Base-by-base conservation (phyloP, 2,329 filamentous ascomycete species). In the Mariannaea sp. region DNA sequence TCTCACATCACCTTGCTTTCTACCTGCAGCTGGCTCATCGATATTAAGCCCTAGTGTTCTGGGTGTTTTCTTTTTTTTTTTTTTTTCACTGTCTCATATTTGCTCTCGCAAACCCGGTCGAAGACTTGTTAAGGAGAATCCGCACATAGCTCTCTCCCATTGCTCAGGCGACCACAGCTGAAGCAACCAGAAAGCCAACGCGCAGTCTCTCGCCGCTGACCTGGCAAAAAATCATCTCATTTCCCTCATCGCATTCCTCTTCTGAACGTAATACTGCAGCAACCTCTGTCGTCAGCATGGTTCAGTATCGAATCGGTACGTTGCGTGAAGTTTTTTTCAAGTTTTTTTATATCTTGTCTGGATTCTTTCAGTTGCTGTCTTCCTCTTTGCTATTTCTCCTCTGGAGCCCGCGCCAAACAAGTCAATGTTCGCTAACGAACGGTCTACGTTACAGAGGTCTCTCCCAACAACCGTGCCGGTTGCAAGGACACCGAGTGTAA, bases 401-500 rank as follows among this genome's bases (percentile, higher is more conserved):
- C 29, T 33, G 26, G 47, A 29, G 9, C 8, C 26, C 44, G 39
- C 49, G 53, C 30, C 49, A 49, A 30, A 32, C 36, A 29, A 45
- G 46, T 22, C 38, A 40, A 53, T 40, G 53, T 32, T 60, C 46
- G 26, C 55, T 62, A 35, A 62, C 5, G 7, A n/a, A 13, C 29
- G 49, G 26, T 26, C 41, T 14, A 20, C 24, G n/a, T 19, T 32
- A 66, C 24, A 95, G 92, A 96, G 71, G 62, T 87, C 26, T 83
- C 88, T n/a, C 74, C 78, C 39, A 88, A 81, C 68, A 83, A 80
- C 65, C 88, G 92, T 53, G 90, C 92, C 47, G 83, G 77, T 44
- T 97, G 92, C 76, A 80, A 86, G 58, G 86, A 86, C 68, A 78
- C 76, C 5, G 78, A 85, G 58, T 97, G 93, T 80, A 92, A 92